Evolutionary conservation across 164 flowering plant species (phyloP), one percentile per base, ranked within the genome.

Genomic region (Aristolochia californica): DNA sequence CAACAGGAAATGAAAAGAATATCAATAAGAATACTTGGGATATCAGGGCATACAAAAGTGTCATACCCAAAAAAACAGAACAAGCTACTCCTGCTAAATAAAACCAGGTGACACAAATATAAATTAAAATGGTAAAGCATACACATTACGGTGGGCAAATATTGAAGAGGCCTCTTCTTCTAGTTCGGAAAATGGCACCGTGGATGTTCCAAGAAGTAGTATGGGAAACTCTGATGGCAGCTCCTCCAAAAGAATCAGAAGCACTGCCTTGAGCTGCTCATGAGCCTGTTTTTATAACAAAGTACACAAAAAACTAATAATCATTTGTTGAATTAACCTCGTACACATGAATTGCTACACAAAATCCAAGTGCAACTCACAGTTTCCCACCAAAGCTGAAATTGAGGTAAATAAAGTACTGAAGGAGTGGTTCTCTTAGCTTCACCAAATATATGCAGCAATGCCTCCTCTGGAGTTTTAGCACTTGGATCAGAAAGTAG

Each of bases 401-500:
- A 88, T 40, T 90, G 93, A 53, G 99, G 95, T 62, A 94, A 56
- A 68, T 90, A 94, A 17, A 94, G 85, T 48, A 94, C 82, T 44
- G 96, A 88, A 26, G 99, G 99, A 45, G 89, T 84, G 8, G 89
- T 83, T 78, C 99, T 90, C 72, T 95, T 81, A 45, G 99, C 99
- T 83, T 94, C 99, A 56, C 95, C 83, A 83, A 94, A 84, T 68
- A 87, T 78, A 68, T 94, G 99, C 45, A 94, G 97, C 74, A 94
- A 67, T 16, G 99, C 99, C 66, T 94, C 99, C 73, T 94, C 99
- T 13, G 99, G 87, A 25, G 88, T 83, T 76, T 94, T 94, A 55
- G 99, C 99, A 80, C 99, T 85, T 66, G 97, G 99, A 78, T 94
- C 99, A 43, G 99, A 94, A 62, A 94, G 90, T 59, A 94, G 90